Evolutionary conservation across 371 early-diverging fungal species (phyloP), one percentile per base, ranked within the genome.

Genomic region (Neoconidiobolus thromboides): DNA sequence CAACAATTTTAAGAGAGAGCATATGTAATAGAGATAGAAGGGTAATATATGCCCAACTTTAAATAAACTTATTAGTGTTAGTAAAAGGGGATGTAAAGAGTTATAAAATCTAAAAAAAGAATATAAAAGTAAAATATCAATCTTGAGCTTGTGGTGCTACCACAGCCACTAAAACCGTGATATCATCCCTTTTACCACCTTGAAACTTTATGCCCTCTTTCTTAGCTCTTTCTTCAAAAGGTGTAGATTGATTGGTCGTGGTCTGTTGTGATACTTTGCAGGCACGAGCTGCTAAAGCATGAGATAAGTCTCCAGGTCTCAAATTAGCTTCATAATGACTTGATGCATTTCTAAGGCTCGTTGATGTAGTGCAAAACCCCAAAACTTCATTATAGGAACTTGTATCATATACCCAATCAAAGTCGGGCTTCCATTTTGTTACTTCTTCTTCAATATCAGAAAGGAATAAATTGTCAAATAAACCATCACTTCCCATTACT

Each of bases 111-210:
- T 26, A 26, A 26, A 26, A 26, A 26, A 26, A 26, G 26, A 26
- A 26, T 26, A 26, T 26, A 26, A 26, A 26, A 26, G 26, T 26
- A 26, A 26, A 26, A 26, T 26, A 26, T 26, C 26, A 26, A 26
- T 26, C 26, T 26, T 26, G 26, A 26, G 26, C 26, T 26, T 26
- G 5, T 10, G 57, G 57, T 15, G 57, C 57, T 6, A 57, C 57
- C 3, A 87, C 74, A 9, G 83, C 89, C 0, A 83, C 83, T 10
- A 89, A 63, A 1, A 88, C 85, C 43, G 84, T 85, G 53, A 86
- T 83, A 68, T 91, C 92, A 64, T 91, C 92, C 48, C 74, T 64
- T 64, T 91, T 91, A 3, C 89, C 89, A 41, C 91, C 91, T 64
- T 76, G 78, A 67, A 76, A 76, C 66, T 78, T 78, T 12, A 79